phyloP scores from a whole-genome alignment of 306 rosid genomes.

The Myrica gale region DNA sequence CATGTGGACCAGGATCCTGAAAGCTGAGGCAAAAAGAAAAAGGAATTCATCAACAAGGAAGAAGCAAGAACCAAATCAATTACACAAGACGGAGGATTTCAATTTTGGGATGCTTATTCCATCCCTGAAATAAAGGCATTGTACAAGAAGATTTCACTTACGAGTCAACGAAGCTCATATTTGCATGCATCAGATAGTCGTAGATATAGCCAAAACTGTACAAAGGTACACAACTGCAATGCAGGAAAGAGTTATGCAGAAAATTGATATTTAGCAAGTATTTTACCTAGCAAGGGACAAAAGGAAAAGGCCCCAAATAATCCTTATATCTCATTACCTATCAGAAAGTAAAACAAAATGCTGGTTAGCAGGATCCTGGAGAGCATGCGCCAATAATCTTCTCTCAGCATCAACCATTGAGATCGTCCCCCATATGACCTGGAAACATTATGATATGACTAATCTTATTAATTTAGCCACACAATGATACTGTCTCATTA shows the following conservation, averaged over 20 bases:
- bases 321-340: slow-evolving; percentile 48
- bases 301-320: slow-evolving; percentile 24
- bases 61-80: not conserved
- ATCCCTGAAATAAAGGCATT: not conserved
- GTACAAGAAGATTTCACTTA: slow-evolving; percentile 36
- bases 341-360: slow-evolving; percentile 96
- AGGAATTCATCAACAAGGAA: slow-evolving; percentile 23
- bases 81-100: not conserved
- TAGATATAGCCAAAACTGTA: slow-evolving; percentile 80
- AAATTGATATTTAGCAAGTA: slow-evolving; percentile 28
- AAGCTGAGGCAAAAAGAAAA: slow-evolving; percentile 48
- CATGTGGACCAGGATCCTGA: slow-evolving; percentile 98
- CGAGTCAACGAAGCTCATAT: slow-evolving; percentile 95
- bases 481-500: not conserved
- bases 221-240: slow-evolving; percentile 90
- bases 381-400: slow-evolving; percentile 81
- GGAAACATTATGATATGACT: slow-evolving; percentile 32
- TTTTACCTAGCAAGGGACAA: not conserved
- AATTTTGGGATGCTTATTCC: not conserved
- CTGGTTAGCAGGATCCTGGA: slow-evolving; percentile 84
- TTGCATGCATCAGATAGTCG: slow-evolving; percentile 68
- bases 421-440: slow-evolving; percentile 99
- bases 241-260: slow-evolving; percentile 31
- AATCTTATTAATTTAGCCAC: slow-evolving; percentile 23
- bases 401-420: slow-evolving; percentile 99